A percentile compares a stretch with the other conserved stretches of the same genome.
phyloP scores from a whole-genome alignment of 345 rosid genomes.

The Populus pruinosa region DNA sequence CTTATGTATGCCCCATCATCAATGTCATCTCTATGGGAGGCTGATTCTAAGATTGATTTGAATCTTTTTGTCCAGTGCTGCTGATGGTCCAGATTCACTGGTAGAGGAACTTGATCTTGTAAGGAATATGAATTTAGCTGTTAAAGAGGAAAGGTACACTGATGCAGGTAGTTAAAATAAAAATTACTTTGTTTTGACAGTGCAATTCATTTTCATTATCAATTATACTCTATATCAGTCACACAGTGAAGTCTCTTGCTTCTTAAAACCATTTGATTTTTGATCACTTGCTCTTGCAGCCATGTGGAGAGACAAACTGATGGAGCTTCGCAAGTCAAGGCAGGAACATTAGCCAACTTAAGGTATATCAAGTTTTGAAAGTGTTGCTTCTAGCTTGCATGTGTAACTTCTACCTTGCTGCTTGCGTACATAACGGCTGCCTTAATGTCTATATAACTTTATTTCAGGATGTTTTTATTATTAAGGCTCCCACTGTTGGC shows the following conservation, averaged over 20 bases:
- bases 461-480: neutral
- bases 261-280: neutral
- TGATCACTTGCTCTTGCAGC: slow-evolving; percentile 45
- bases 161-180: slow-evolving; percentile 67
- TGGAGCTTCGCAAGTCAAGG: slow-evolving; percentile 52
- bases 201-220: neutral
- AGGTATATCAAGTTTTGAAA: slow-evolving; percentile 11
- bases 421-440: neutral
- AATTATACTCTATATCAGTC: neutral
- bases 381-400: neutral
- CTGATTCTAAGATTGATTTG: slow-evolving; percentile 25
- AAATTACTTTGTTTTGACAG: neutral
- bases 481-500: neutral
- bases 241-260: neutral
- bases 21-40: slow-evolving; percentile 5
- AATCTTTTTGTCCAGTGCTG: slow-evolving; percentile 55
- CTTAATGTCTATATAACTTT: neutral
- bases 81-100: slow-evolving; percentile 68
- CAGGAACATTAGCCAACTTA: slow-evolving; percentile 17
- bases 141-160: slow-evolving; percentile 68
- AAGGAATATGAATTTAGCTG: slow-evolving; percentile 65
- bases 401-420: too few relatives aligned
- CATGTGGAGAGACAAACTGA: slow-evolving; percentile 66
- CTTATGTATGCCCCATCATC: neutral
- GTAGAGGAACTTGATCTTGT: slow-evolving; percentile 67